phyloP scores from a whole-genome alignment of 2,329 filamentous ascomycete genomes.

The Epichloe amarillans region DNA sequence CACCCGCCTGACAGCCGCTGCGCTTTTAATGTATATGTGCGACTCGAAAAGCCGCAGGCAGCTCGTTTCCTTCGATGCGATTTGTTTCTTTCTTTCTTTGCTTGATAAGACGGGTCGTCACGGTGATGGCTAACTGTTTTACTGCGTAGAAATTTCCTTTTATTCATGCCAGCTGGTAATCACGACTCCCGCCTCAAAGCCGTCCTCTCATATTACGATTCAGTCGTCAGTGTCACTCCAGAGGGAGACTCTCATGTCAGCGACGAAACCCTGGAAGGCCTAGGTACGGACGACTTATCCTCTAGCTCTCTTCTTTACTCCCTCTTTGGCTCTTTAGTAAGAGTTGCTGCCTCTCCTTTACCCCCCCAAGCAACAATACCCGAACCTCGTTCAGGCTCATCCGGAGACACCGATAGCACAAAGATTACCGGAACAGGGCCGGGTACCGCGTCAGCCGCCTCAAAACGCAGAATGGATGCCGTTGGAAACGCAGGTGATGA shows the following conservation, averaged over 20 bases:
- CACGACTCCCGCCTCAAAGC: slow-evolving; percentile 60
- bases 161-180: slow-evolving; percentile 63
- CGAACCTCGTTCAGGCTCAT: neutral
- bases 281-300: slow-evolving; percentile 66
- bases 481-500: slow-evolving; percentile 3
- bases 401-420: neutral
- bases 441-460: slow-evolving; percentile 2
- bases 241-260: slow-evolving; percentile 87
- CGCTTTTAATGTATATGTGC: neutral
- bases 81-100: neutral
- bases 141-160: slow-evolving; percentile 63
- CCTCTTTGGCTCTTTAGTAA: slow-evolving; percentile 64
- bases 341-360: slow-evolving; percentile 41
- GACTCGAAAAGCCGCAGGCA: neutral
- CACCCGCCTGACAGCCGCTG: neutral
- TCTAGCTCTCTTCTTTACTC: slow-evolving; percentile 47
- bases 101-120: neutral
- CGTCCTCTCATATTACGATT: slow-evolving; percentile 82
- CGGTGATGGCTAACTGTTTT: slow-evolving; percentile 6
- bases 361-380: slow-evolving; percentile 19
- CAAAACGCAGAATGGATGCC: slow-evolving; percentile 8
- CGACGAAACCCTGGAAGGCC: slow-evolving; percentile 79
- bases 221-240: slow-evolving; percentile 75
- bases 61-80: too few species aligned
- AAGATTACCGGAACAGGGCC: neutral